A percentile compares a stretch with the other conserved stretches of the same genome.
phyloP scores from a whole-genome alignment of 306 rosid species.

The Fragaria vesca region DNA sequence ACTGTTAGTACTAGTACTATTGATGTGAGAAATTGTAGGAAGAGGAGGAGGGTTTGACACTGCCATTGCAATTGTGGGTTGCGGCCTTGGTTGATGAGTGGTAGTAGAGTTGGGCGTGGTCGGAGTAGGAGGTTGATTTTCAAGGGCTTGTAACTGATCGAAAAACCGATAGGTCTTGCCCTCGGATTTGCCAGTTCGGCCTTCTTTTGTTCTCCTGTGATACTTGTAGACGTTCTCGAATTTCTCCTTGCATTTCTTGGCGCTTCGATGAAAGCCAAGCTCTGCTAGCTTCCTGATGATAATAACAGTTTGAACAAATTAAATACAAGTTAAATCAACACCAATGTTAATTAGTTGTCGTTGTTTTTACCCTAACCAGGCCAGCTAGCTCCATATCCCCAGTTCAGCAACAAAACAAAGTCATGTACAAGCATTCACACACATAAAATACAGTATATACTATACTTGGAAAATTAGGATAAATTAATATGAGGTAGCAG shows the following conservation, averaged over 20 bases:
- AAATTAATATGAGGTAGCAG: slow-evolving; percentile 11
- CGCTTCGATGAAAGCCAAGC: slow-evolving; percentile 74
- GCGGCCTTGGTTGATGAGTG: slow-evolving; percentile 18
- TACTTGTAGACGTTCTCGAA: slow-evolving; percentile 96
- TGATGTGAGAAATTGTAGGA: not conserved
- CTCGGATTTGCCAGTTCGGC: slow-evolving; percentile 78
- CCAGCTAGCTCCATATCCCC: slow-evolving; percentile 10
- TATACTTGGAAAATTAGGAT: not conserved
- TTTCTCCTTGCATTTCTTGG: slow-evolving; percentile 96
- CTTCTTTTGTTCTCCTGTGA: slow-evolving; percentile 90
- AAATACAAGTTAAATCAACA: not conserved
- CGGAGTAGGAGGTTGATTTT: slow-evolving; percentile 38
- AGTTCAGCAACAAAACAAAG: slow-evolving; percentile 41
- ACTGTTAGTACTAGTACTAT: not conserved
- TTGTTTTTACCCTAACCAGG: slow-evolving; percentile 18
- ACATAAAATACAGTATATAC: slow-evolving; percentile 4
- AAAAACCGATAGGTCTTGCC: slow-evolving; percentile 83
- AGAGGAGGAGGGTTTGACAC: slow-evolving; percentile 10
- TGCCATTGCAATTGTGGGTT: slow-evolving; percentile 24
- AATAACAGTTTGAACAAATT: not conserved
- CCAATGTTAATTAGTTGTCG: not conserved
- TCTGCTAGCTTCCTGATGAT: slow-evolving; percentile 79
- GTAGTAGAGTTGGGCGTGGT: slow-evolving; percentile 33
- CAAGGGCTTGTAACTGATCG: slow-evolving; percentile 79
- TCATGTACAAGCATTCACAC: not conserved